phyloP scores from a whole-genome alignment of 2,329 filamentous ascomycete genomes.

The Nectriaceae sp. region DNA sequence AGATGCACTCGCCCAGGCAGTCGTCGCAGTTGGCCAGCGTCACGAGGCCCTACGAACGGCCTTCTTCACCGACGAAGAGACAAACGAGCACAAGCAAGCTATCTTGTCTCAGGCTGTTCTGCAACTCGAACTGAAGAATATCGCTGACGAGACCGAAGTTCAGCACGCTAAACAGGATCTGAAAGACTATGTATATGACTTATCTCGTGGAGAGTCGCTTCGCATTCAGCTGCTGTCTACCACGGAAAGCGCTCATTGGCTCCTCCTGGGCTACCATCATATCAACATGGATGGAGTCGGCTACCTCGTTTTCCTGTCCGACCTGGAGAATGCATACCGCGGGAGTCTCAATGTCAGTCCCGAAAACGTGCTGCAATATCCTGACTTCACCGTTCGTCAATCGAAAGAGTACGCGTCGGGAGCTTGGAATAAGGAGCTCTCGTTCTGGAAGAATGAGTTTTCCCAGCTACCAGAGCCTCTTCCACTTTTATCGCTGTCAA shows the following conservation, averaged over 20 bases:
- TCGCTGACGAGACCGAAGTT: not conserved
- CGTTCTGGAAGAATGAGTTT: constrained; percentile 11
- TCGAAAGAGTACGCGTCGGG: not conserved
- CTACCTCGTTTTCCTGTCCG: constrained; percentile 42
- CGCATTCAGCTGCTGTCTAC: not conserved
- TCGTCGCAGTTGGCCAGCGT: not conserved
- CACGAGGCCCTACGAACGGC: not conserved
- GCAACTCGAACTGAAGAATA: not conserved
- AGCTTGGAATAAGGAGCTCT: constrained; percentile 1
- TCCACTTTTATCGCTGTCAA: constrained; percentile 7
- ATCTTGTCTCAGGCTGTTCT: constrained; percentile 26
- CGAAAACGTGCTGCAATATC: not conserved
- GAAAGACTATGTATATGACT: not conserved
- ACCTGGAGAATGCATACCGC: constrained; percentile 46
- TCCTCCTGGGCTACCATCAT: constrained; percentile 49
- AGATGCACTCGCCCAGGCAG: not conserved
- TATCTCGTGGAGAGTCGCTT: not conserved
- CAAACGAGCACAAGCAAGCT: constrained; percentile 8
- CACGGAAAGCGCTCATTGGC: constrained; percentile 30
- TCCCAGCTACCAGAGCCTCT: constrained; percentile 2
- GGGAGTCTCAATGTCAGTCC: constrained; percentile 8
- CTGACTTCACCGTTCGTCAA: not conserved
- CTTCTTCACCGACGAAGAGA: not conserved
- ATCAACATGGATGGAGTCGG: constrained; percentile 53
- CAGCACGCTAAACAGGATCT: not conserved